A percentile compares a stretch with the other conserved stretches of the same genome.
phyloP scores from a whole-genome alignment of 257 asterid species.

The Rauvolfia tetraphylla region DNA sequence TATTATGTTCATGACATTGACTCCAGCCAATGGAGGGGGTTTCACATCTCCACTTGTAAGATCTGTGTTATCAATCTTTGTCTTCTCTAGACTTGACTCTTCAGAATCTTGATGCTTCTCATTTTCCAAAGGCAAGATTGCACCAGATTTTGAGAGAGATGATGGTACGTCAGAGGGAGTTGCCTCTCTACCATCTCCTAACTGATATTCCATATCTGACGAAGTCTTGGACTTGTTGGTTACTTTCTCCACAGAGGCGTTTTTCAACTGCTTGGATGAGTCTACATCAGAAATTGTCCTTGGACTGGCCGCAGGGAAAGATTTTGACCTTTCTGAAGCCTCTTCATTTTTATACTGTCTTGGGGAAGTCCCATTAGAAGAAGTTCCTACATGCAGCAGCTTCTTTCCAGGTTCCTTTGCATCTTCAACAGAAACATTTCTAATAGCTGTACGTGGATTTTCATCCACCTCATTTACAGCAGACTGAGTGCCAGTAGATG shows the following conservation, averaged over 20 bases:
- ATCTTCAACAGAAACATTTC: conserved; percentile 33
- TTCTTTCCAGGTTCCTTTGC: conserved; percentile 34
- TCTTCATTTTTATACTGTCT: conserved; percentile 30
- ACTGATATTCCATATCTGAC: conserved; percentile 23
- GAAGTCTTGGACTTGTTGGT: conserved; percentile 23
- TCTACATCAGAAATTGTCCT: conserved; percentile 27
- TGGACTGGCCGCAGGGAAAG: conserved; percentile 24
- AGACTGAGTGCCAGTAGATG: conserved; percentile 15
- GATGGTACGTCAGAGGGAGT: conserved; percentile 34
- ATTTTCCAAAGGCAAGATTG: conserved; percentile 20
- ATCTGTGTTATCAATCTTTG: conserved; percentile 31
- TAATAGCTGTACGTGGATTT: conserved; percentile 19
- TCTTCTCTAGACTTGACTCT: conserved; percentile 33
- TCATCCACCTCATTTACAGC: conserved; percentile 19
- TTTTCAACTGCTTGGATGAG: conserved; percentile 17
- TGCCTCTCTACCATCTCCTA: conserved; percentile 17
- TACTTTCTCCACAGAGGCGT: conserved; percentile 13
- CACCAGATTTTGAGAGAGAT: conserved; percentile 8
- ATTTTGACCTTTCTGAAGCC: conserved; percentile 13
- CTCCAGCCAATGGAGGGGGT: conserved; percentile 89
- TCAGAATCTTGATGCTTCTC: conserved; percentile 31
- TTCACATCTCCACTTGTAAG: conserved; percentile 43
- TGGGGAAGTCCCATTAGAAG: conserved; percentile 26
- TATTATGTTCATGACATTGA: conserved; percentile 81
- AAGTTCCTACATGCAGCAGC: conserved; percentile 21